Evolutionary conservation across 1,284 basidiomycete genomes (phyloP), one percentile per base, ranked within the genome.

Genomic region (Flammula alnicola): DNA sequence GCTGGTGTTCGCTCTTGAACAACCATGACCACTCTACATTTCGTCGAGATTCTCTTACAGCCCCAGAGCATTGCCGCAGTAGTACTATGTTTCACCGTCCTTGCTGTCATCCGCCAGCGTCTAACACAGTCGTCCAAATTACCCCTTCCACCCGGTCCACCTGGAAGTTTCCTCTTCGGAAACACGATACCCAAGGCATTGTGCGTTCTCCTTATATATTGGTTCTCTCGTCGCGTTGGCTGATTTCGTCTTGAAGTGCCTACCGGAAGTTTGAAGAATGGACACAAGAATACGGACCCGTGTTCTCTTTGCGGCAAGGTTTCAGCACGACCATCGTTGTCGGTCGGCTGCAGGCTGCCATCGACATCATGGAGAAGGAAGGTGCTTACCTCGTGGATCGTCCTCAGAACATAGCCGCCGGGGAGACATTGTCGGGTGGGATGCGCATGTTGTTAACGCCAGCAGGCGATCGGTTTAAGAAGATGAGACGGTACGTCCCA

Each of bases 331-430:
- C 67, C 30, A 60, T 77, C 46, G 67, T 77, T 33, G 64, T 77
- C 22, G 75, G 75, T 0, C 67, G 75, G 1, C 52, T 70, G 20
- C 66, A 81, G 60, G 77, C 76, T 14, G 79, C 80, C 0, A 68
- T 77, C 0, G 76, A 80, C 5, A 71, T 83, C 45, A 70, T 83
- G 71, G 81, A 83, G 61, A 78, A 78, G 53, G 73, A 81, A 45
- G 78, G 79, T 0, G 74, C 73, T 0, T 58, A 57, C 5, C 68
- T 77, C 11, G 73, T 72, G 0, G 80, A 83, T 55, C 60, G 81
- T 20, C 81, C 80, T 1, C 57, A 62, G 1, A 72, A 69, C 3
- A 75, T 81, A 8, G 70, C 79, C 3, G 80, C 73, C 0, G 74
- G 75, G 4, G 77, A 80, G 35, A 75, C 77, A 0, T 67, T 81